Evolutionary conservation across 345 rosid genomes (phyloP).

Genomic region (Toxicodendron radicans): DNA sequence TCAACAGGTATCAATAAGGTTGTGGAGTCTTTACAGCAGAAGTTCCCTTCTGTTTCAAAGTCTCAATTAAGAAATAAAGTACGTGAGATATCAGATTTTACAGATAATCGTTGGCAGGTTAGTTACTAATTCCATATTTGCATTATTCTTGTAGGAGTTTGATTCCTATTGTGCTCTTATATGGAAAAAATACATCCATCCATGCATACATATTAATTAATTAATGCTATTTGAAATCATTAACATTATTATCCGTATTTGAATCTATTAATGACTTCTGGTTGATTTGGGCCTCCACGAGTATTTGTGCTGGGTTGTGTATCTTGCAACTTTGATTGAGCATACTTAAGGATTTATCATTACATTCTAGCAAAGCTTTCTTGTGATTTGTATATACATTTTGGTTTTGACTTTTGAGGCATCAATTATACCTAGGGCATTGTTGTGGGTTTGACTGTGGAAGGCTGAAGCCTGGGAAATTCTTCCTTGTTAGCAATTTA

Average conservation of each 20-base stretch:
- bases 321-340: not conserved
- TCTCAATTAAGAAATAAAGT: constrained; percentile 69
- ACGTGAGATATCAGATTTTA: constrained; percentile 80
- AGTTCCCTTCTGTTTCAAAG: constrained; percentile 69
- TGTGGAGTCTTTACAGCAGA: constrained; percentile 70
- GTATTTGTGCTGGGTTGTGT: not conserved
- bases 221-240: too few species aligned
- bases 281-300: not conserved
- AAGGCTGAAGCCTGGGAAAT: not conserved
- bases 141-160: not conserved
- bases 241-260: too few species aligned
- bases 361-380: not conserved
- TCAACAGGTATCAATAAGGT: constrained; percentile 62
- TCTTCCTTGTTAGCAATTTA: not conserved
- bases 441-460: not conserved
- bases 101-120: constrained; percentile 93
- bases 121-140: constrained; percentile 20
- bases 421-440: not conserved
- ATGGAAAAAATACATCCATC: not conserved
- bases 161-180: not conserved
- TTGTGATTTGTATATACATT: not conserved
- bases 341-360: too few species aligned
- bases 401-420: not conserved
- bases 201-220: not conserved
- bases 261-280: not conserved